Percentiles rank a stretch among this genome's conserved stretches.
Conservation (phyloP, 768 basidiomycete species). For the Bullera alba region DNA sequence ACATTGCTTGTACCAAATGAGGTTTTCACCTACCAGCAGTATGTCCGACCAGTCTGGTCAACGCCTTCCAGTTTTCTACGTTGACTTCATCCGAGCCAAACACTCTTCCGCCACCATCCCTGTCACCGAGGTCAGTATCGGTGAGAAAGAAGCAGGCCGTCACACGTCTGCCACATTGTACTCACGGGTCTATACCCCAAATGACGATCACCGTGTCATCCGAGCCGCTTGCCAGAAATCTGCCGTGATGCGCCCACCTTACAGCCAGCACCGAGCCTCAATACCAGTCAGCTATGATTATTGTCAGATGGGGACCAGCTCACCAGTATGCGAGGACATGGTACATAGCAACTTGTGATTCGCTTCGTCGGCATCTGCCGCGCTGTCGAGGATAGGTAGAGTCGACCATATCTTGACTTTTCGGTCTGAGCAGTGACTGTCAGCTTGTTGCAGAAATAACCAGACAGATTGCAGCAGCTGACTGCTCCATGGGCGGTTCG, state of each 20-base stretch:
- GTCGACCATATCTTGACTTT: slow-evolving; percentile 98
- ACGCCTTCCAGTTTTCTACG: slow-evolving; percentile 92
- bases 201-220: slow-evolving; percentile 95
- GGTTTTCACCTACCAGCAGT: slow-evolving; percentile 66
- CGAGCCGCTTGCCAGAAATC: slow-evolving; percentile 90
- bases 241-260: slow-evolving; percentile 86
- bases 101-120: slow-evolving; percentile 72
- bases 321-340: slow-evolving; percentile 82
- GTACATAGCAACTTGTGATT: slow-evolving; percentile 84
- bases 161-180: too few species aligned
- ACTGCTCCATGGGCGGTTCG: too few species aligned
- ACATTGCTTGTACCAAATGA: background rate
- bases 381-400: slow-evolving; percentile 75
- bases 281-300: background rate
- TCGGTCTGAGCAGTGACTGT: slow-evolving; percentile 54
- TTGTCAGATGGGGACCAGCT: slow-evolving; percentile 5
- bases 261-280: slow-evolving; percentile 74
- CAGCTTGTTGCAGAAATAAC: background rate
- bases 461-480: too few species aligned
- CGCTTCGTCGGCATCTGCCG: slow-evolving; percentile 58
- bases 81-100: slow-evolving; percentile 96
- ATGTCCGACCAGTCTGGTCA: slow-evolving; percentile 86
- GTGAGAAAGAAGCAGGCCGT: background rate
- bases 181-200: slow-evolving; percentile 95
- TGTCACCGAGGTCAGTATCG: slow-evolving; percentile 44